Evolutionary conservation across 2,329 filamentous ascomycete genomes (phyloP).

Genomic region (Westerdykella aurantiaca): DNA sequence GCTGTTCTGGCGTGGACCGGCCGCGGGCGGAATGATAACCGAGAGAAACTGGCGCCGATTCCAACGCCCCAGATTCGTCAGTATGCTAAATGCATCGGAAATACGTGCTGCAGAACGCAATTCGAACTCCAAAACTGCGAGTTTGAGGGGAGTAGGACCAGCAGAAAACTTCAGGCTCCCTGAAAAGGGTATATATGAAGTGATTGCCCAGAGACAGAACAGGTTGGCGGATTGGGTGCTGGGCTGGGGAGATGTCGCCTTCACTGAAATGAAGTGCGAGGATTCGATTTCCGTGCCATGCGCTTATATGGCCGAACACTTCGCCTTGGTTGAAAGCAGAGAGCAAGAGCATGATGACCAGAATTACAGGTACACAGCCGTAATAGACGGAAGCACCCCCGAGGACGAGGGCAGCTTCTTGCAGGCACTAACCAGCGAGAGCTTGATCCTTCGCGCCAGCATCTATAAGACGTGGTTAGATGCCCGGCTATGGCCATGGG

Average conservation of each 20-base stretch:
- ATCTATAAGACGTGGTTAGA: slow-evolving; percentile 79
- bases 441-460: slow-evolving; percentile 68
- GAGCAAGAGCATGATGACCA: not conserved
- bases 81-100: slow-evolving; percentile 62
- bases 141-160: slow-evolving; percentile 15
- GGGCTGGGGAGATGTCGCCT: slow-evolving; percentile 36
- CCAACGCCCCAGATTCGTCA: slow-evolving; percentile 68
- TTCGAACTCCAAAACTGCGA: slow-evolving; percentile 11
- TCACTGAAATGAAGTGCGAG: slow-evolving; percentile 40
- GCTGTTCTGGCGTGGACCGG: slow-evolving; percentile 45
- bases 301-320: slow-evolving; percentile 41
- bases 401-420: slow-evolving; percentile 18
- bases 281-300: slow-evolving; percentile 38
- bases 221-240: slow-evolving; percentile 34
- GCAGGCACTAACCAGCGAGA: slow-evolving; percentile 57
- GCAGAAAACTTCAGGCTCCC: slow-evolving; percentile 40
- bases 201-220: slow-evolving; percentile 7
- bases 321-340: slow-evolving; percentile 8
- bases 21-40: slow-evolving; percentile 43
- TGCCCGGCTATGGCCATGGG: slow-evolving; percentile 61
- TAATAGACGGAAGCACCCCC: slow-evolving; percentile 57
- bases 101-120: slow-evolving; percentile 46
- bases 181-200: slow-evolving; percentile 18
- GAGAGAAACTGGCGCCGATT: slow-evolving; percentile 62
- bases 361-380: slow-evolving; percentile 46